phyloP scores from a whole-genome alignment of 257 asterid genomes.

The Prunella vulgaris region DNA sequence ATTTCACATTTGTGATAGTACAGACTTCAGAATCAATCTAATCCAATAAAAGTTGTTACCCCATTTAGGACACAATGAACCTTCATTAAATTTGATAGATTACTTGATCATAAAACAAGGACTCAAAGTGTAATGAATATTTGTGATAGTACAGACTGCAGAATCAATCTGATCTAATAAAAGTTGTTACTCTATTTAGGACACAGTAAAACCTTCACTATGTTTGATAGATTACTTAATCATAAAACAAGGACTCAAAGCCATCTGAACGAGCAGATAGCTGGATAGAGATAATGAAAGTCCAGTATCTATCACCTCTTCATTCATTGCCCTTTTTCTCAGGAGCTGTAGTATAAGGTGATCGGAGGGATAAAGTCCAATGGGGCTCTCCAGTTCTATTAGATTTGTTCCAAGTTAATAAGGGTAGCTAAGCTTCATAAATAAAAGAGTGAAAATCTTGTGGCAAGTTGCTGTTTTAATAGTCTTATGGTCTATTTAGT shows the following conservation, averaged over 20 bases:
- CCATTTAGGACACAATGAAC: neutral
- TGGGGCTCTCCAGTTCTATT: no score
- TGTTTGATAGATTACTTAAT: constrained; percentile 9
- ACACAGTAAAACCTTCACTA: neutral
- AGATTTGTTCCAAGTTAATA: no score
- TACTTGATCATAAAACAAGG: constrained; percentile 9
- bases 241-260: constrained; percentile 6
- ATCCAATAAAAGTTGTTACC: neutral
- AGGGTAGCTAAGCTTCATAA: no score
- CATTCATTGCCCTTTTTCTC: no score
- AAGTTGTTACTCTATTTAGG: neutral
- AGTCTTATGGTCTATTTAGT: no score
- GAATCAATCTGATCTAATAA: constrained; percentile 11
- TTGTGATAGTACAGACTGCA: constrained; percentile 11
- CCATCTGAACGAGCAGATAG: neutral
- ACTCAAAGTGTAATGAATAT: constrained; percentile 1
- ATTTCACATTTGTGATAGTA: constrained; percentile 1
- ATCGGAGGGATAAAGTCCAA: no score
- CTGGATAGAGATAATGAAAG: constrained; percentile 5
- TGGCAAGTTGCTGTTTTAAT: no score
- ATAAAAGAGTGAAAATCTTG: no score
- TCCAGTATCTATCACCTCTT: neutral
- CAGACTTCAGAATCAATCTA: constrained; percentile 9
- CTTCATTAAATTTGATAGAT: no score
- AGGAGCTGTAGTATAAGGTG: no score